These are phyloP conservation scores for Dipteronia dyeriana DNA, from an alignment of 345 rosid genomes.

Conservation along the genomic window DNA sequence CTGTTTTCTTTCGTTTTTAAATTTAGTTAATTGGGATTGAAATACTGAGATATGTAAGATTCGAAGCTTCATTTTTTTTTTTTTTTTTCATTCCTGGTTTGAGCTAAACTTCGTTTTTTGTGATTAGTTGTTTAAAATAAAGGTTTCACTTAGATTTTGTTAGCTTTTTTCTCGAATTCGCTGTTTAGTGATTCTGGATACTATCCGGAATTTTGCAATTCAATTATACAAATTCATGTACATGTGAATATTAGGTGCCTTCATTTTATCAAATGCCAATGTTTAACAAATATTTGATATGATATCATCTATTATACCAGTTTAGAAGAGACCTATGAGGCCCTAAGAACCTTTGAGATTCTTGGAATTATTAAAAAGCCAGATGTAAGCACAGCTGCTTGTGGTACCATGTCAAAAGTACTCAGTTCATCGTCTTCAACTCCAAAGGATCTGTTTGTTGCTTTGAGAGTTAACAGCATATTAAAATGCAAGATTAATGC, in stretches of 20 bases:
- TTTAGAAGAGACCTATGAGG: constrained; percentile 77
- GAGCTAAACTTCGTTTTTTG: not conserved
- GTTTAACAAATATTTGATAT: constrained; percentile 10
- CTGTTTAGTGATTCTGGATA: not conserved
- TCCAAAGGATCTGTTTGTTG: constrained; percentile 65
- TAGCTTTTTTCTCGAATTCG: not conserved
- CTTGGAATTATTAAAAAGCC: constrained; percentile 65
- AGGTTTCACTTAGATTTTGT: not conserved
- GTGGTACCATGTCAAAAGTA: constrained; percentile 49
- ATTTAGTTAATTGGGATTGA: not conserved
- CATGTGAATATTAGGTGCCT: not conserved
- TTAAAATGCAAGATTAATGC: constrained; percentile 53
- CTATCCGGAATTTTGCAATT: not conserved
- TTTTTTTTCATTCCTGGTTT: not conserved
- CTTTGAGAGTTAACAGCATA: constrained; percentile 67
- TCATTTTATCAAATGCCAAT: not conserved
- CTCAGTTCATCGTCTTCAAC: constrained; percentile 58
- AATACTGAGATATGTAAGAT: not conserved
- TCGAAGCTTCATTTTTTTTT: not conserved
- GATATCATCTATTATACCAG: constrained; percentile 33
- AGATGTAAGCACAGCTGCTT: constrained; percentile 48
- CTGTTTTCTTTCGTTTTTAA: not conserved
- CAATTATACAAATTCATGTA: not conserved
- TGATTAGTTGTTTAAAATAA: not conserved
- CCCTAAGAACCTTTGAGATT: constrained; percentile 71